phyloP scores from a whole-genome alignment of 768 basidiomycete species.

The Boletus rubroflammeus region DNA sequence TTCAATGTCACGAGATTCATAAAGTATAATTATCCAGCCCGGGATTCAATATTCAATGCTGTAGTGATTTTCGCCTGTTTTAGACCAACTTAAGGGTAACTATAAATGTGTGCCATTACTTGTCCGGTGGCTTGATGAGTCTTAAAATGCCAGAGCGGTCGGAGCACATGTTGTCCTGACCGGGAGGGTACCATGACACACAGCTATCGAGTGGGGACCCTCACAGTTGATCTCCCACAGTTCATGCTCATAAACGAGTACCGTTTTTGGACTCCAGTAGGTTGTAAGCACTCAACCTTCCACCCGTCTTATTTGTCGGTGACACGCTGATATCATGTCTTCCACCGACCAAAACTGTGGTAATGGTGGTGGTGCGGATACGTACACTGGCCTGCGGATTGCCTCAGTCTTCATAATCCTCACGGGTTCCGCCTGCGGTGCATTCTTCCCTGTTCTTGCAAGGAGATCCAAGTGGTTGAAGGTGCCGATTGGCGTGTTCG shows the following conservation, averaged over 20 bases:
- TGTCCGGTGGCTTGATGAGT: neutral
- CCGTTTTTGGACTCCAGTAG: neutral
- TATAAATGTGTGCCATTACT: neutral
- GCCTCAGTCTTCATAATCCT: constrained; percentile 76
- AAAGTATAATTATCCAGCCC: neutral
- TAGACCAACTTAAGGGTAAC: neutral
- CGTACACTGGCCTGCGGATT: constrained; percentile 53
- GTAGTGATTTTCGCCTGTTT: neutral
- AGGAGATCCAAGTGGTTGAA: constrained; percentile 46
- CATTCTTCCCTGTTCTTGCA: constrained; percentile 70
- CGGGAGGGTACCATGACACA: constrained; percentile 17
- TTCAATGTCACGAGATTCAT: neutral
- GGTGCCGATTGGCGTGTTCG: constrained; percentile 44
- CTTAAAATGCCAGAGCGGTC: neutral
- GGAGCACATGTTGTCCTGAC: constrained; percentile 7
- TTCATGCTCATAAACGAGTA: neutral
- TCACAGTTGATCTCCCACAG: constrained; percentile 23
- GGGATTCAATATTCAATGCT: neutral
- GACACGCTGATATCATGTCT: constrained; percentile 21
- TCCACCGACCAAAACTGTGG: constrained; percentile 38
- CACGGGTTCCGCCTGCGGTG: constrained; percentile 52
- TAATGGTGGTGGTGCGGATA: constrained; percentile 47
- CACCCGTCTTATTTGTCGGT: neutral
- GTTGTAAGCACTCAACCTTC: neutral
- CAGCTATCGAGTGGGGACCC: constrained; percentile 19